A percentile compares a stretch with the other conserved stretches of the same genome.
Conservation (phyloP, 805 yeast genomes). For the Metschnikowia similis region DNA sequence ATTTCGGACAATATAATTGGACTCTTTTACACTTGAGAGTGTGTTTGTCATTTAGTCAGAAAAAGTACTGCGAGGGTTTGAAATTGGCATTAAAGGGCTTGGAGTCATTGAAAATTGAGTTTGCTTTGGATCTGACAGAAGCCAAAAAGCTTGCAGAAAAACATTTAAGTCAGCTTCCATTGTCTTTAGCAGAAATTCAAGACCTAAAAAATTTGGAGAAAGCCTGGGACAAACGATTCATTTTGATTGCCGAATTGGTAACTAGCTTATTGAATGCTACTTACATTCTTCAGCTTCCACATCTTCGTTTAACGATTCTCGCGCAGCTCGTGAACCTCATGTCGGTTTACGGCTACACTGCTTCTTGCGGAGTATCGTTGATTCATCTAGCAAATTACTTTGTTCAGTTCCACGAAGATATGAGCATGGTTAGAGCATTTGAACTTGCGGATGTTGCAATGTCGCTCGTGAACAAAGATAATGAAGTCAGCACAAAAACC, state of each 20-base stretch:
- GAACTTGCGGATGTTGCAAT: conserved; percentile 42
- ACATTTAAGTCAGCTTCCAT: conserved; percentile 30
- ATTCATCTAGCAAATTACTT: conserved; percentile 35
- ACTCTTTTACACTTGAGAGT: conserved; percentile 34
- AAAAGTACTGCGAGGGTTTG: conserved; percentile 29
- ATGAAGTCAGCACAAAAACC: conserved; percentile 30
- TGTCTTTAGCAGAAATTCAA: conserved; percentile 36
- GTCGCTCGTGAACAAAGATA: conserved; percentile 29
- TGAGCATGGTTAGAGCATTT: conserved; percentile 32
- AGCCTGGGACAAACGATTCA: conserved; percentile 23
- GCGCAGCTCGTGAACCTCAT: conserved; percentile 32
- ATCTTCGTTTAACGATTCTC: conserved; percentile 28
- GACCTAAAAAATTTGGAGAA: conserved; percentile 19
- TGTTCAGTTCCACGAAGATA: conserved; percentile 23
- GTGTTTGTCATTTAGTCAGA: conserved; percentile 31
- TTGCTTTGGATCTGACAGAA: conserved; percentile 24
- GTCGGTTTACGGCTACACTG: conserved; percentile 37
- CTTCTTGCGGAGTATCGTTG: conserved; percentile 37
- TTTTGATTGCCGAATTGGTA: conserved; percentile 38
- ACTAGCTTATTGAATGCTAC: conserved; percentile 35
- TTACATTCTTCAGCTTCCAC: conserved; percentile 21
- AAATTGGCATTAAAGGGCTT: conserved; percentile 33
- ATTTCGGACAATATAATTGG: conserved; percentile 32
- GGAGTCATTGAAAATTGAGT: conserved; percentile 30
- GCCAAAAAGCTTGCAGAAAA: conserved; percentile 18